Evolutionary conservation across 768 basidiomycete species (phyloP).

Genomic region (Agrocybe chaxingu): DNA sequence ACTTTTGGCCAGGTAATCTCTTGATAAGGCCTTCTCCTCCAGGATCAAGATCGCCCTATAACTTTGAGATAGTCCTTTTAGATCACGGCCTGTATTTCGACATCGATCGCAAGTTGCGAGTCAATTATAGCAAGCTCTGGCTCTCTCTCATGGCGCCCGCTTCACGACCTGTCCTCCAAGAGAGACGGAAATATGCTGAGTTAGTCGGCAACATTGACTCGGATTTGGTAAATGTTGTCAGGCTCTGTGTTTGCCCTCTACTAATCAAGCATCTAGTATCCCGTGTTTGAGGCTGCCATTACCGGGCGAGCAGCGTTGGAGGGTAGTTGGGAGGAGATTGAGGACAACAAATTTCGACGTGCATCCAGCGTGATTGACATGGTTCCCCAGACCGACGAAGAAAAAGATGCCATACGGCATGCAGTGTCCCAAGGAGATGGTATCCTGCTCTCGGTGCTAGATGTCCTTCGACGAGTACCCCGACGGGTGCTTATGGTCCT

Average conservation of each 20-base stretch:
- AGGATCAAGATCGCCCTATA: conserved; percentile 74
- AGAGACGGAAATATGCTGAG: conserved; percentile 84
- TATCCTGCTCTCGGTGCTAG: conserved; percentile 79
- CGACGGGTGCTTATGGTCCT: conserved; percentile 80
- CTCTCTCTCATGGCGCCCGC: conserved; percentile 78
- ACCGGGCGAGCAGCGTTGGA: conserved; percentile 81
- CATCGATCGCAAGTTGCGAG: conserved; percentile 71
- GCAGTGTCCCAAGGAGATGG: conserved; percentile 85
- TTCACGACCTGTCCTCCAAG: conserved; percentile 57
- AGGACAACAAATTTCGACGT: conserved; percentile 45
- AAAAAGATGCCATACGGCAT: conserved; percentile 77
- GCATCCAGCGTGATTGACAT: conserved; percentile 78
- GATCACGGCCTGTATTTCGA: conserved; percentile 97
- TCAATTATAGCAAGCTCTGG: conserved; percentile 89
- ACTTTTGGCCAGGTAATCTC: conserved; percentile 65
- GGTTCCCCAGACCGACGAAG: conserved; percentile 65
- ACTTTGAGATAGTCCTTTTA: conserved; percentile 93
- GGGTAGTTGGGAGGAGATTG: conserved; percentile 48
- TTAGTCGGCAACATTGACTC: conserved; percentile 88
- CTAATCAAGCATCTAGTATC: conserved; percentile 53
- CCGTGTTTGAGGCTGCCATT: conserved; percentile 91
- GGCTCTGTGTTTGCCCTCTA: conserved; percentile 1
- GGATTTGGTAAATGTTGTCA: conserved; percentile 55
- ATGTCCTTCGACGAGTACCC: conserved; percentile 83
- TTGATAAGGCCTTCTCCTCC: conserved; percentile 75